A percentile compares a stretch with the other conserved stretches of the same genome.
phyloP scores from a whole-genome alignment of 371 early-diverging fungal species.

The Parasitella parasitica region DNA sequence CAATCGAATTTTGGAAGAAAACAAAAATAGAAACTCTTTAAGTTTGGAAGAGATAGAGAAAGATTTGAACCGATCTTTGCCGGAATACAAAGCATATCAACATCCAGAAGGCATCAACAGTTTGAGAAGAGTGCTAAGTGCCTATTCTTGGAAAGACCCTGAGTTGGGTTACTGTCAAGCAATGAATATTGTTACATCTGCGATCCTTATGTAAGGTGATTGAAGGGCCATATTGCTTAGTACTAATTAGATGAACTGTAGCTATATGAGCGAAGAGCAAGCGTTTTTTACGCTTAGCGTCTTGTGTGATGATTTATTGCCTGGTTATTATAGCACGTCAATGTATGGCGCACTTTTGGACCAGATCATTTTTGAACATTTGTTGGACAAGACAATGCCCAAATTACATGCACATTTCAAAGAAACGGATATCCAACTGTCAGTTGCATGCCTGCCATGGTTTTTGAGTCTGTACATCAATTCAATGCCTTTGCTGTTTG shows the following conservation, averaged over 20 bases:
- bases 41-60: conserved; percentile 97
- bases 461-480: conserved; percentile 94
- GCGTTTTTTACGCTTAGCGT: conserved; percentile 93
- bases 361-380: conserved; percentile 90
- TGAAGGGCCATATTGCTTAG: background rate
- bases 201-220: conserved; percentile 32
- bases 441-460: conserved; percentile 95
- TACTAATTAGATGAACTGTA: conserved; percentile 9
- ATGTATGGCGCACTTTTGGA: conserved; percentile 97
- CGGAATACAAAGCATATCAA: conserved; percentile 94
- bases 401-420: conserved; percentile 79
- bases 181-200: conserved; percentile 97
- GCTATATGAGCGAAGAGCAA: conserved; percentile 93
- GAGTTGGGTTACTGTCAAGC: conserved; percentile 98
- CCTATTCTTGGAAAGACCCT: conserved; percentile 83
- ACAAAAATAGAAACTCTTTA: conserved; percentile 63
- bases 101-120: conserved; percentile 87
- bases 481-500: conserved; percentile 86
- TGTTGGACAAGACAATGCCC: conserved; percentile 81
- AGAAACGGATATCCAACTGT: conserved; percentile 88
- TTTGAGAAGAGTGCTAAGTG: conserved; percentile 85
- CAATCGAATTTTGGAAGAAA: conserved; percentile 69
- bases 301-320: conserved; percentile 85
- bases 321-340: conserved; percentile 95
- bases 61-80: conserved; percentile 89